A percentile compares a stretch with the other conserved stretches of the same genome.
phyloP scores from a whole-genome alignment of 441 rosid species.

The Corymbia calophylla region DNA sequence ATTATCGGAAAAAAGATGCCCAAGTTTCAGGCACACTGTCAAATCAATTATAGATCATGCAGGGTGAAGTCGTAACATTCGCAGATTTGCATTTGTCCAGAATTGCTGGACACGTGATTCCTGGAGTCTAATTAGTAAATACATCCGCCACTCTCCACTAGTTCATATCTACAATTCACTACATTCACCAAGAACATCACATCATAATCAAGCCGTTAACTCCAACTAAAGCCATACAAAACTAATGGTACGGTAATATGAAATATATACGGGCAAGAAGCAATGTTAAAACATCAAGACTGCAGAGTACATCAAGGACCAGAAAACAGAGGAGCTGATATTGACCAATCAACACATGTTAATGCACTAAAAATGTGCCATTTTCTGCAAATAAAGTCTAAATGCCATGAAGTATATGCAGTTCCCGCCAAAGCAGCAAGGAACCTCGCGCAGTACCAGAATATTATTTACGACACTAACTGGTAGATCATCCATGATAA shows the following conservation, averaged over 20 bases:
- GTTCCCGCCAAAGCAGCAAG: not conserved
- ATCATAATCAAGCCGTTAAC: not conserved
- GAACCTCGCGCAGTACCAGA: not conserved
- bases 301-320: not conserved
- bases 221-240: not conserved
- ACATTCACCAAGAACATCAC: not conserved
- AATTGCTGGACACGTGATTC: not conserved
- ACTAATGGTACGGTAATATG: not conserved
- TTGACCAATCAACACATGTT: not conserved
- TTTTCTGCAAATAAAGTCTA: not conserved
- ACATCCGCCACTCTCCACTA: not conserved
- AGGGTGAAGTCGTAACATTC: not conserved
- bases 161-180: not conserved
- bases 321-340: not conserved
- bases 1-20: not conserved
- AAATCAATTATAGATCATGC: not conserved
- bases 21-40: not conserved
- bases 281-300: not conserved
- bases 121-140: not conserved
- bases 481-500: not conserved
- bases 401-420: not conserved
- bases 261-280: not conserved
- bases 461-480: not conserved
- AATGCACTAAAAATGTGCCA: not conserved
- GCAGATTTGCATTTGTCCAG: not conserved